Evolutionary conservation across 805 yeast genomes (phyloP).

Genomic region (Cyberlindnera amylophila): DNA sequence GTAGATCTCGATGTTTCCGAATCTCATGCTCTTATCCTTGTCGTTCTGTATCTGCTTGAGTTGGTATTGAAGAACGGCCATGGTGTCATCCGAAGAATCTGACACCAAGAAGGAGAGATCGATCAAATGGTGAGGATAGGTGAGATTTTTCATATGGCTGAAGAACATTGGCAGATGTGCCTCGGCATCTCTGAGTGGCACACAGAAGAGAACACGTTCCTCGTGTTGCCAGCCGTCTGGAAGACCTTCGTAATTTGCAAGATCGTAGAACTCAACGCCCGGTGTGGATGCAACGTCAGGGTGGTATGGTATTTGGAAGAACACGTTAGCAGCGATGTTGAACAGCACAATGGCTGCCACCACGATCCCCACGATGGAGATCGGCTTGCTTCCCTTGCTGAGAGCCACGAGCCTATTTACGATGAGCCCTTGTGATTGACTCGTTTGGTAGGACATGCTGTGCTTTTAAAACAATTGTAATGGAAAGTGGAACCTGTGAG

Average conservation of each 20-base stretch:
- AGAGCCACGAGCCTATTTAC: constrained; percentile 1
- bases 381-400: constrained; percentile 4
- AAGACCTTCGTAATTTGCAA: constrained; percentile 64
- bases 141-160: constrained; percentile 70
- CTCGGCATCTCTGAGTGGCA: constrained; percentile 90
- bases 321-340: constrained; percentile 11
- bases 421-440: not conserved
- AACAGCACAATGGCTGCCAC: constrained; percentile 15
- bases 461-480: not conserved
- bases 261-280: constrained; percentile 66
- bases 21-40: constrained; percentile 55
- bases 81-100: constrained; percentile 86
- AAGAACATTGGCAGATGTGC: constrained; percentile 89
- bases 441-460: constrained; percentile 3
- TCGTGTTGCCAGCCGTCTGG: constrained; percentile 77
- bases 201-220: constrained; percentile 81
- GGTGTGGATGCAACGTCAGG: constrained; percentile 35
- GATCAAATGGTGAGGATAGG: constrained; percentile 84
- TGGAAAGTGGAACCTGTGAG: constrained; percentile 2
- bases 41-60: constrained; percentile 64
- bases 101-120: constrained; percentile 85
- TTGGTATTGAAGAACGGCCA: constrained; percentile 59
- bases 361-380: constrained; percentile 15
- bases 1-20: constrained; percentile 81
- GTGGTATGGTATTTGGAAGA: constrained; percentile 24